Conservation (phyloP, 257 asterid species). For the Solanum piurae region DNA sequence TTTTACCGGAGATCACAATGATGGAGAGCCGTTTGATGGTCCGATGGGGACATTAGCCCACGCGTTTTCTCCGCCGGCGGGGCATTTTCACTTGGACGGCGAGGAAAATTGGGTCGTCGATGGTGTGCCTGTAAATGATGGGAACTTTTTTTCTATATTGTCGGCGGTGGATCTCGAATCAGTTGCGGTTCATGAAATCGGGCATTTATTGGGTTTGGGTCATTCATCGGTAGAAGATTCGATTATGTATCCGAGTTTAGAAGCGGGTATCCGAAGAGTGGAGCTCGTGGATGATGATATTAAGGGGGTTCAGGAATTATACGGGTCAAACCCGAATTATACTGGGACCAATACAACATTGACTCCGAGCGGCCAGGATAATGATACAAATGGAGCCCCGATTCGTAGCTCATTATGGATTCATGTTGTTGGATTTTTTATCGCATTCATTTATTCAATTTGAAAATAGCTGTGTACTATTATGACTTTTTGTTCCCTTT, state of each 20-base stretch:
- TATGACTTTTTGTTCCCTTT: not conserved
- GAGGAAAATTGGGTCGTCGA: conserved; percentile 78
- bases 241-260: conserved; percentile 68
- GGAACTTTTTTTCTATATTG: conserved; percentile 8
- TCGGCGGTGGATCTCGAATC: conserved; percentile 78
- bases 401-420: not conserved
- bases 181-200: conserved; percentile 87
- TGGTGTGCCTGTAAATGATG: conserved; percentile 28
- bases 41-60: conserved; percentile 74
- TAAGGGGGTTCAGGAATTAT: conserved; percentile 49
- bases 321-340: conserved; percentile 73
- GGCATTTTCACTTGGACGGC: conserved; percentile 57
- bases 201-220: conserved; percentile 84
- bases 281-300: conserved; percentile 53
- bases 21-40: conserved; percentile 87
- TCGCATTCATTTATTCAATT: not conserved
- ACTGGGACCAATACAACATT: conserved; percentile 28
- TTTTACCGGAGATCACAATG: conserved; percentile 65
- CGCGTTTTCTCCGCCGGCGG: conserved; percentile 77
- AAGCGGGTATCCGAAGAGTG: conserved; percentile 49
- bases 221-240: conserved; percentile 69
- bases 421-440: conserved; percentile 7
- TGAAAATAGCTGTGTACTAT: not conserved
- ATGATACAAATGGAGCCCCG: conserved; percentile 30
- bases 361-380: conserved; percentile 19